Evolutionary conservation across 1,284 basidiomycete genomes (phyloP), one percentile per base, ranked within the genome.

Genomic region (Serendipita sp.): DNA sequence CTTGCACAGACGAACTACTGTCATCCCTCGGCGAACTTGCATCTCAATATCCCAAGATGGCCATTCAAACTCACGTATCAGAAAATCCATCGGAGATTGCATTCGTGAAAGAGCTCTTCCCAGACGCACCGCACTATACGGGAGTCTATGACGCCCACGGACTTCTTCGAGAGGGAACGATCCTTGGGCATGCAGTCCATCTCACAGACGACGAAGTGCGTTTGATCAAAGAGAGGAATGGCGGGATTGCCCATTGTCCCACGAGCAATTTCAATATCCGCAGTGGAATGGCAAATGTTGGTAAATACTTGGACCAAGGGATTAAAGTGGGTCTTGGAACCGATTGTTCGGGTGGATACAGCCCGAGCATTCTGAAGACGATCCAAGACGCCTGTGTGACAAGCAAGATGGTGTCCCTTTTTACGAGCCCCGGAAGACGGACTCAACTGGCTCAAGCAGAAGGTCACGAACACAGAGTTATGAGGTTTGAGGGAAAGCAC

Each of bases 161-260:
- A 13, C 78, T 99, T 42, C 77, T 98, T 45, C 77, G 84, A 17
- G 72, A 76, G 17, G 89, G 91, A 69, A 97, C 94, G 1, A 82
- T 98, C 47, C 78, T 98, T 41, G 94, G 88, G 1, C 94, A 98
- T 72, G 93, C 83, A n/a, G 82, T 93, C 13, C 88, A 92, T 73
- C 77, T 99, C 41, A 0, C 45, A 41, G 77, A 80, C 15, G 77
- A 78, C 2, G 95, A 98, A 73, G 76, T 94, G 63, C 75, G 79
- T 32, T 74, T 96, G 55, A 82, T 99, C 68, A 81, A 81, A 67
- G 67, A 77, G 68, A 76, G 79, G 60, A 76, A 79, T 3, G 85
- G 88, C 2, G 94, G 94, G 10, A 78, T 98, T 50, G 88, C 88
- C 67, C 95, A 98, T 73, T 98, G 94, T 71, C 94, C 95, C 15